Percentiles rank a stretch among this genome's conserved stretches.
phyloP scores from a whole-genome alignment of 441 rosid genomes.

The Cnidoscolus chayamansa region DNA sequence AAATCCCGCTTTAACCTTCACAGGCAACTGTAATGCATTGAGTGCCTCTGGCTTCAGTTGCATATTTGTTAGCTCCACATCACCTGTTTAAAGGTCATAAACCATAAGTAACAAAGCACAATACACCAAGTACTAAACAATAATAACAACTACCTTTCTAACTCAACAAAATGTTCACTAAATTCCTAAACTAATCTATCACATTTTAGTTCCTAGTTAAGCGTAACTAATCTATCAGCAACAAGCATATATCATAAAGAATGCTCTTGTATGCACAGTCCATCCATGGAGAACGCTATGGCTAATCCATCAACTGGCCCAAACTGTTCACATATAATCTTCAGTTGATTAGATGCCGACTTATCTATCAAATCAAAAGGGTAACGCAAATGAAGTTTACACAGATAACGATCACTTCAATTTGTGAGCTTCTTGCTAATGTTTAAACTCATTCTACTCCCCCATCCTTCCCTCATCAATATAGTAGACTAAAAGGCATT shows the following conservation, averaged over 20 bases:
- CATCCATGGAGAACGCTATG: too few relatives aligned
- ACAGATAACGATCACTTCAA: background rate
- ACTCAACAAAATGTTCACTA: background rate
- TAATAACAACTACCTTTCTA: background rate
- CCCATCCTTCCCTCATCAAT: background rate
- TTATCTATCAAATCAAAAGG: background rate
- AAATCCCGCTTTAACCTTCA: constrained; percentile 97
- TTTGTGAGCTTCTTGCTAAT: background rate
- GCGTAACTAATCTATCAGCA: too few relatives aligned
- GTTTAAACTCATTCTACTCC: constrained; percentile 1
- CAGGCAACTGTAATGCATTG: constrained; percentile 90
- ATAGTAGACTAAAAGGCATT: too few relatives aligned
- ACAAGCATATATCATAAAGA: too few relatives aligned
- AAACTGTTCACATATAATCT: background rate
- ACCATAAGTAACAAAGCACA: constrained; percentile 10
- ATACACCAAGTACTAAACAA: constrained; percentile 9
- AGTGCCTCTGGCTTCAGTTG: constrained; percentile 99
- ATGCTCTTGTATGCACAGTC: too few relatives aligned
- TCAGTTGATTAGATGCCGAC: background rate
- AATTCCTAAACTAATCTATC: background rate
- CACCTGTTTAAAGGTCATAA: constrained; percentile 46
- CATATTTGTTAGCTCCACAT: constrained; percentile 96
- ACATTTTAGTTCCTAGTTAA: too few relatives aligned
- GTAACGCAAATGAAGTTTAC: background rate
- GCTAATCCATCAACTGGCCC: too few relatives aligned